Evolutionary conservation across 2,329 filamentous ascomycete species (phyloP), one percentile per base, ranked within the genome.

Genomic region (Aurifilum marmelostoma): DNA sequence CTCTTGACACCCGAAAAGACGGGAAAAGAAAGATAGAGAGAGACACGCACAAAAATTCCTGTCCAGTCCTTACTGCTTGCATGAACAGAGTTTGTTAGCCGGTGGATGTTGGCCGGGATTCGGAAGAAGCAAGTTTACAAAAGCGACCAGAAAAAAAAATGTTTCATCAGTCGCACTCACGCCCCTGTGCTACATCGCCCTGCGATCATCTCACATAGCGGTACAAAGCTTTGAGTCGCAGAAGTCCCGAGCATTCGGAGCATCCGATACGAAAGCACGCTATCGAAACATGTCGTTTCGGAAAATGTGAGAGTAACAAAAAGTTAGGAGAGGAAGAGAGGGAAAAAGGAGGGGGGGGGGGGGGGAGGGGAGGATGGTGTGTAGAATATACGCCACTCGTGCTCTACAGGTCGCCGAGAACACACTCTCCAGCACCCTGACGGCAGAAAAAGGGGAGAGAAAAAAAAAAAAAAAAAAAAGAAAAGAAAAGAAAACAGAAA

Each of bases 391-490:
- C 59, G 59, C 59, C 59, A 61, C 59, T 24, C n/a, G 60, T 41
- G 37, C 60, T 43, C 39, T 41, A 27, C n/a, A 50, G 39, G 60
- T 63, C 60, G 60, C 60, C 60, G 60, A 63, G 27, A 47, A 63
- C 41, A 43, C 60, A 4, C 14, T 21, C 60, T 1, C 5, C 8
- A 11, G 34, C 16, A 50, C n/a, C 16, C 41, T 43, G 27, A 27
- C 60, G 24, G n/a, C 41, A 43, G 41, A 21, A 21, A 6, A 41
- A 5, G 14, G 8, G 34, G 8, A 34, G 34, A 8, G 8, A 8
- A 4, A 8, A 18, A 47, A 5, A 24, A 14, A 63, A 29, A 43
- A 4, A 41, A 16, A 34, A 34, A 34, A 34, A 18, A 41, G 5
- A 18, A 41, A 41, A 14, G 18, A 41, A 18, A 41, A n/a, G n/a